phyloP scores from a whole-genome alignment of 192 early-diverging fungal species.

The Backusella tarrabulga region DNA sequence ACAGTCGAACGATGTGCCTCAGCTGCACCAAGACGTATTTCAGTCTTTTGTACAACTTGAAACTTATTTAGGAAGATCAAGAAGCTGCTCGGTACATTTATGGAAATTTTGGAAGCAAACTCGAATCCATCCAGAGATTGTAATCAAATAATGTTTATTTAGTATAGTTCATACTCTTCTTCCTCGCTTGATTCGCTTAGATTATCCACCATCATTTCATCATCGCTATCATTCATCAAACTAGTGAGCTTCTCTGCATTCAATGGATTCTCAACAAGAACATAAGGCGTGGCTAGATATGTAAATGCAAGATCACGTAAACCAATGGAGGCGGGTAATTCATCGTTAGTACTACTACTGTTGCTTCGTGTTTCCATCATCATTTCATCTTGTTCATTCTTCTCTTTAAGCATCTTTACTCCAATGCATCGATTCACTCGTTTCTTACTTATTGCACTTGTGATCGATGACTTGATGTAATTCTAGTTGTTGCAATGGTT shows the following conservation, averaged over 20 bases:
- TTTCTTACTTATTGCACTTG: conserved; percentile 64
- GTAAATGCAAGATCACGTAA: conserved; percentile 64
- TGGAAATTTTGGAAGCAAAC: too few relatives aligned
- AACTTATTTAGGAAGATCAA: too few relatives aligned
- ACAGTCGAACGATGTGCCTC: too few relatives aligned
- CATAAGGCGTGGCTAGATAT: conserved; percentile 60
- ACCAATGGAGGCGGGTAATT: conserved; percentile 38
- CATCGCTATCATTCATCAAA: conserved; percentile 47
- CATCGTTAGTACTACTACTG: not conserved
- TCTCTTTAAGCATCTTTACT: conserved; percentile 1
- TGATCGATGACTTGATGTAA: conserved; percentile 67
- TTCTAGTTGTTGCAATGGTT: conserved; percentile 26
- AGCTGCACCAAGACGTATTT: too few relatives aligned
- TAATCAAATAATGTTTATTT: too few relatives aligned
- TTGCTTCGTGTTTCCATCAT: conserved; percentile 22
- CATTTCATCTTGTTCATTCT: not conserved
- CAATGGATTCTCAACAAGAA: conserved; percentile 61
- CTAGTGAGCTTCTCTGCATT: conserved; percentile 55
- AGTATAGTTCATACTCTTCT: conserved; percentile 12
- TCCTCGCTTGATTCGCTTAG: conserved; percentile 1
- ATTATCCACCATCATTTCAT: conserved; percentile 30
- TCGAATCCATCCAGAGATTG: too few relatives aligned
- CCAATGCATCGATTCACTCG: conserved; percentile 63
- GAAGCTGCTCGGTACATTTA: too few relatives aligned
- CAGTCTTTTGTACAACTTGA: too few relatives aligned